Conservation (phyloP, 148 eudicot genomes). For the Simmondsia chinensis region DNA sequence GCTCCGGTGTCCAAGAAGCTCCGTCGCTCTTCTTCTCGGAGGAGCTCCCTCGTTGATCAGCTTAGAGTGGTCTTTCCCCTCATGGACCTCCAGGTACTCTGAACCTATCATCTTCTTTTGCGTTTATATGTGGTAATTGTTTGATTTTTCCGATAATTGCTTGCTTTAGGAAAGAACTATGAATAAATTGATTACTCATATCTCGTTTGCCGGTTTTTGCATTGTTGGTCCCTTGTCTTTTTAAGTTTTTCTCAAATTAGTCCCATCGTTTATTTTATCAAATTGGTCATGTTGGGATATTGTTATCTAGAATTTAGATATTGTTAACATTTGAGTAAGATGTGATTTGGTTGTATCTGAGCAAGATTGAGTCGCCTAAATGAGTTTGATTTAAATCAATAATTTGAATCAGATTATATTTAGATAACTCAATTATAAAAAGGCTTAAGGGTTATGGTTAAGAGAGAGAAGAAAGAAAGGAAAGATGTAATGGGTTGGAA, state of each 20-base stretch:
- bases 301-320: too few relatives aligned
- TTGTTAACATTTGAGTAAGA: too few relatives aligned
- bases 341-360: too few relatives aligned
- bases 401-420: too few relatives aligned
- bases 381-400: too few relatives aligned
- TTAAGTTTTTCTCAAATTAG: neutral
- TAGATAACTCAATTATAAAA: too few relatives aligned
- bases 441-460: too few relatives aligned
- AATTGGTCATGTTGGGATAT: too few relatives aligned
- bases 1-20: slow-evolving; percentile 41
- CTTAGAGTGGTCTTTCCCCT: slow-evolving; percentile 36
- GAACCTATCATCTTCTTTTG: neutral
- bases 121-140: neutral
- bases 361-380: too few relatives aligned
- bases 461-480: too few relatives aligned
- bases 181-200: neutral
- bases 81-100: slow-evolving; percentile 39
- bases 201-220: neutral
- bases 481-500: too few relatives aligned
- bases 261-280: too few relatives aligned
- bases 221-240: neutral
- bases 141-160: neutral
- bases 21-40: slow-evolving; percentile 29
- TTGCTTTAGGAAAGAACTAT: neutral
- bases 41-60: slow-evolving; percentile 18